These are phyloP conservation scores for Didymella keratinophila DNA, from an alignment of 2,329 filamentous ascomycete genomes.

Conservation along the genomic window DNA sequence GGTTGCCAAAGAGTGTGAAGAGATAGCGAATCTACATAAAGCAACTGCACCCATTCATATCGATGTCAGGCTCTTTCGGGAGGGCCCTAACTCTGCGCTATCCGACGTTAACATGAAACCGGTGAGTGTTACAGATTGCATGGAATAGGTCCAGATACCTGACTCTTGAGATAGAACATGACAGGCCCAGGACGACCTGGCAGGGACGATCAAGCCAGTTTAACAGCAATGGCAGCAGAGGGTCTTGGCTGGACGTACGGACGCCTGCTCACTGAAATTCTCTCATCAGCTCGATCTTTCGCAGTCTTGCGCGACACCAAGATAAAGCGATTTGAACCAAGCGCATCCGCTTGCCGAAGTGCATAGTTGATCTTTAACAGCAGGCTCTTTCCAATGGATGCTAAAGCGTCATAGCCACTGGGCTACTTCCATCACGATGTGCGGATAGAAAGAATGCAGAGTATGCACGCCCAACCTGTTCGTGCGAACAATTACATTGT, in stretches of 20 bases:
- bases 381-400: neutral
- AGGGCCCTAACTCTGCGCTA: slow-evolving; percentile 52
- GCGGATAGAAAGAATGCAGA: neutral
- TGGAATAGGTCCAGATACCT: neutral
- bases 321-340: neutral
- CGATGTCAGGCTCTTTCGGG: slow-evolving; percentile 54
- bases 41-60: slow-evolving; percentile 58
- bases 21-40: slow-evolving; percentile 51
- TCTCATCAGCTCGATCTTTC: neutral
- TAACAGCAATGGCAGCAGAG: slow-evolving; percentile 56
- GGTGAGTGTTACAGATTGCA: slow-evolving; percentile 40
- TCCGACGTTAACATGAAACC: slow-evolving; percentile 64
- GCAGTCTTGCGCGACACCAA: neutral
- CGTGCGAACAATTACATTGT: neutral
- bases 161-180: slow-evolving; percentile 52
- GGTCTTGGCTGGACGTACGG: slow-evolving; percentile 56
- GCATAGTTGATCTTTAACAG: neutral
- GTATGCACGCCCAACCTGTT: neutral
- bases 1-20: slow-evolving; percentile 24
- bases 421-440: neutral
- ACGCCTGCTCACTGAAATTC: neutral
- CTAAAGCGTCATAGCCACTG: neutral
- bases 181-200: slow-evolving; percentile 59
- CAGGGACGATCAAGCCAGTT: slow-evolving; percentile 58
- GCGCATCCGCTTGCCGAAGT: too few relatives aligned